phyloP scores from a whole-genome alignment of 768 basidiomycete species.

The Tulasnella sp. region DNA sequence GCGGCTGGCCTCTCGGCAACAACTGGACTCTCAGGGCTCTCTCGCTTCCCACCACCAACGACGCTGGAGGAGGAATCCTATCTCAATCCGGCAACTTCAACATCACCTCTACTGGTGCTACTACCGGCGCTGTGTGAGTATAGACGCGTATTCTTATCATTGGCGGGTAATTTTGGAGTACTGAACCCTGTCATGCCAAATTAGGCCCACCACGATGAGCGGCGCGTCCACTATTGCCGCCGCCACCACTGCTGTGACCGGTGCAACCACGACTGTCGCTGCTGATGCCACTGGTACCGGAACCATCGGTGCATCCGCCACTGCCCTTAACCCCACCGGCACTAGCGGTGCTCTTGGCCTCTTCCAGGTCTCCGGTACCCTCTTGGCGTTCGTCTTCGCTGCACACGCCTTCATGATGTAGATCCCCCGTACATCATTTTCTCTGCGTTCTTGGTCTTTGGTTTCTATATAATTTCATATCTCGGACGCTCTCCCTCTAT shows the following conservation, averaged over 20 bases:
- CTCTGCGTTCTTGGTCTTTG: neutral
- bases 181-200: neutral
- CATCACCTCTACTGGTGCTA: neutral
- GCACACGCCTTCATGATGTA: slow-evolving; percentile 8
- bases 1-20: slow-evolving; percentile 1
- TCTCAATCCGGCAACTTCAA: slow-evolving; percentile 8
- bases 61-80: slow-evolving; percentile 5
- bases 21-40: neutral
- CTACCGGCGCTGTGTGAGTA: neutral
- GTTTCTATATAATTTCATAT: neutral
- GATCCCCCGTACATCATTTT: neutral
- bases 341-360: slow-evolving; percentile 5
- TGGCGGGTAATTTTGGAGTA: neutral
- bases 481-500: neutral
- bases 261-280: neutral
- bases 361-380: slow-evolving; percentile 4
- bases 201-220: slow-evolving; percentile 12
- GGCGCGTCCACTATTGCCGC: neutral
- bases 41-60: neutral
- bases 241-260: neutral
- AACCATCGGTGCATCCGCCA: neutral
- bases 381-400: neutral
- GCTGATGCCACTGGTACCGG: slow-evolving; percentile 1
- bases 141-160: neutral
- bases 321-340: slow-evolving; percentile 4